Evolutionary conservation across 139 green algal species (phyloP).

Genomic region (Trebouxia sp.): DNA sequence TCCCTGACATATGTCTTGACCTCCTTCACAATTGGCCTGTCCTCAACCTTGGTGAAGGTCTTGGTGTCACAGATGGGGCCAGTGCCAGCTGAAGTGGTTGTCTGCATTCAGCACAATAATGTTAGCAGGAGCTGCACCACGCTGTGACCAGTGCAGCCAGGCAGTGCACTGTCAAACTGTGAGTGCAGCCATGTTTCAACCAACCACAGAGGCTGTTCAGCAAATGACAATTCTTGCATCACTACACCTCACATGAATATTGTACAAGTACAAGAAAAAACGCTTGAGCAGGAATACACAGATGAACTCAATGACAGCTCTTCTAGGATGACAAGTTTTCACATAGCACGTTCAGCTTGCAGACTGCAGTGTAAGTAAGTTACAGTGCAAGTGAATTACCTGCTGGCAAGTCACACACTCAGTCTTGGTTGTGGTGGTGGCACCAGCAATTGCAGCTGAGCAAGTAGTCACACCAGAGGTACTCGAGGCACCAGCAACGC

Average conservation of each 20-base stretch:
- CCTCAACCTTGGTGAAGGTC: constrained; percentile 37
- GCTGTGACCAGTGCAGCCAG: too few species aligned
- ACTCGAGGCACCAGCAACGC: too few species aligned
- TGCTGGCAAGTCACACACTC: constrained; percentile 16
- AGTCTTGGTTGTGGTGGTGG: constrained; percentile 15
- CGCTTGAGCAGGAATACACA: not conserved
- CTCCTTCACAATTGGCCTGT: constrained; percentile 46
- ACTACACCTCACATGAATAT: not conserved
- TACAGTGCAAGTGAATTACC: not conserved
- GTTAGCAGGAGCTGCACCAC: too few species aligned
- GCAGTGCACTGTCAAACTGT: too few species aligned
- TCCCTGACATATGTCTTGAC: constrained; percentile 35
- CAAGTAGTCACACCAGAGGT: not conserved
- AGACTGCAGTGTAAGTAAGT: not conserved
- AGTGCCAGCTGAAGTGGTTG: not conserved
- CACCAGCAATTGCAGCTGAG: constrained; percentile 3
- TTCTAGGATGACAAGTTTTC: not conserved
- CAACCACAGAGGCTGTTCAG: too few species aligned
- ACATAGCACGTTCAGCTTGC: not conserved
- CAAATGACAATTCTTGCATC: too few species aligned
- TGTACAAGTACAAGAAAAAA: not conserved
- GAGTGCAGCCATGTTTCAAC: too few species aligned
- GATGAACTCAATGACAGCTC: not conserved
- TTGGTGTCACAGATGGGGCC: constrained; percentile 17
- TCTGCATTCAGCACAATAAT: not conserved